phyloP scores from a whole-genome alignment of 2,329 filamentous ascomycete genomes.

The Geosmithia putterillii region DNA sequence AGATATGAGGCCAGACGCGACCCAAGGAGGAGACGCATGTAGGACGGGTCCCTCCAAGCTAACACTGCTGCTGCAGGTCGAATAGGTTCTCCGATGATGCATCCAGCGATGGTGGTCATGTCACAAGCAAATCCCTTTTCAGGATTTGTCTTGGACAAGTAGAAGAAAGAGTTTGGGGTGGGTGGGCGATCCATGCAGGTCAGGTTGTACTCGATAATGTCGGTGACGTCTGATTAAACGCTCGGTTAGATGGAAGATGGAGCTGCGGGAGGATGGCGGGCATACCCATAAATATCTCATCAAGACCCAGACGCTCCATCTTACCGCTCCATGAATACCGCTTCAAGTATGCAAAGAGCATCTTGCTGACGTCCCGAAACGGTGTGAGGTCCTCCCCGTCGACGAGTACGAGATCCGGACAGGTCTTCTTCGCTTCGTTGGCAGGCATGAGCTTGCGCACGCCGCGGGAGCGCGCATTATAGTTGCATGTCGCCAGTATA shows the following conservation, averaged over 20 bases:
- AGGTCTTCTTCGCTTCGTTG: constrained; percentile 64
- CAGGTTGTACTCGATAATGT: constrained; percentile 74
- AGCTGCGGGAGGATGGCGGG: not conserved
- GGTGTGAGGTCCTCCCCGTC: constrained; percentile 76
- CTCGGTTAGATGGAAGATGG: constrained; percentile 11
- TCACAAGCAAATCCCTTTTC: constrained; percentile 73
- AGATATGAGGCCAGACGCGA: constrained; percentile 73
- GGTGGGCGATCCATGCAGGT: constrained; percentile 55
- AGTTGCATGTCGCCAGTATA: constrained; percentile 89
- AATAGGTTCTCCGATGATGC: constrained; percentile 24
- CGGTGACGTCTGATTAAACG: constrained; percentile 65
- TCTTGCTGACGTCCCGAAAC: constrained; percentile 80
- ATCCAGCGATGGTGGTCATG: constrained; percentile 53
- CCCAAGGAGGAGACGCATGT: constrained; percentile 57
- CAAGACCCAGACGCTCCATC: constrained; percentile 76
- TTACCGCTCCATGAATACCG: constrained; percentile 65
- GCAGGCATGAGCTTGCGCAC: constrained; percentile 78
- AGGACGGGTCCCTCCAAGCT: constrained; percentile 24
- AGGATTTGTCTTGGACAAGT: constrained; percentile 59
- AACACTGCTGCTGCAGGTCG: constrained; percentile 6
- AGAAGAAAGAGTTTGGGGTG: constrained; percentile 63
- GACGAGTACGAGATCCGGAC: constrained; percentile 74
- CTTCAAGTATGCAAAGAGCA: constrained; percentile 60
- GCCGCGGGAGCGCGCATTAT: constrained; percentile 65
- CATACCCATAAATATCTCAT: constrained; percentile 57